Percentiles rank a stretch among this genome's conserved stretches.
Conservation (phyloP, 768 basidiomycete species). For the Mycena epipterygia region DNA sequence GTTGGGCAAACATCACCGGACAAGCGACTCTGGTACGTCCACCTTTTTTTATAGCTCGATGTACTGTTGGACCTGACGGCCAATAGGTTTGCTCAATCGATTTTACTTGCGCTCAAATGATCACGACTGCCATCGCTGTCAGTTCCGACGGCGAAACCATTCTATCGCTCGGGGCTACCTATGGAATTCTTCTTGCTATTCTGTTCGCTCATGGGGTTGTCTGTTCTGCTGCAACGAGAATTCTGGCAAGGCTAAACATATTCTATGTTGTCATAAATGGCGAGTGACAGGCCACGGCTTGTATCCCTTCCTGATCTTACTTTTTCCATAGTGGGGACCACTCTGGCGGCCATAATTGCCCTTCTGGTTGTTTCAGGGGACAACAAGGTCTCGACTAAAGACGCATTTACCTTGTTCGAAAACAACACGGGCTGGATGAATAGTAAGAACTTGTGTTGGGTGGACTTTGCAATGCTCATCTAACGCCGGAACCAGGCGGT, state of each 20-base stretch:
- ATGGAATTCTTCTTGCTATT: conserved; percentile 75
- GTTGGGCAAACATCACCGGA: conserved; percentile 83
- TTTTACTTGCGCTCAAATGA: conserved; percentile 85
- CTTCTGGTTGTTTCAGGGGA: conserved; percentile 70
- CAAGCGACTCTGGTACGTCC: conserved; percentile 55
- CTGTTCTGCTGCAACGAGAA: conserved; percentile 76
- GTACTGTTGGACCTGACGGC: background rate
- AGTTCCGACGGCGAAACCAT: conserved; percentile 65
- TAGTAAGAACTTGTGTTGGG: conserved; percentile 52
- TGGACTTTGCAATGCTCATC: background rate
- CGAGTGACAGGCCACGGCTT: conserved; percentile 41
- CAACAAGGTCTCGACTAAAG: conserved; percentile 73
- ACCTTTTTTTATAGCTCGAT: background rate
- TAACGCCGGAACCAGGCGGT: conserved; percentile 59
- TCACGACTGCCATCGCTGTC: conserved; percentile 77
- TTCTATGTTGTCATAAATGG: conserved; percentile 79
- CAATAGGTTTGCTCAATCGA: conserved; percentile 76
- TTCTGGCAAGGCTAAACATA: conserved; percentile 77
- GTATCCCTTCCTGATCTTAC: conserved; percentile 30
- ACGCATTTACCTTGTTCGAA: conserved; percentile 78
- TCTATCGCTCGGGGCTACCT: conserved; percentile 73
- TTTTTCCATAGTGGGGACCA: conserved; percentile 67
- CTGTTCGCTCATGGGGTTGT: conserved; percentile 77
- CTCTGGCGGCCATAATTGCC: conserved; percentile 71
- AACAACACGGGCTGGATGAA: conserved; percentile 79